Base-by-base conservation (phyloP, 345 rosid species). In the Populus nigra region DNA sequence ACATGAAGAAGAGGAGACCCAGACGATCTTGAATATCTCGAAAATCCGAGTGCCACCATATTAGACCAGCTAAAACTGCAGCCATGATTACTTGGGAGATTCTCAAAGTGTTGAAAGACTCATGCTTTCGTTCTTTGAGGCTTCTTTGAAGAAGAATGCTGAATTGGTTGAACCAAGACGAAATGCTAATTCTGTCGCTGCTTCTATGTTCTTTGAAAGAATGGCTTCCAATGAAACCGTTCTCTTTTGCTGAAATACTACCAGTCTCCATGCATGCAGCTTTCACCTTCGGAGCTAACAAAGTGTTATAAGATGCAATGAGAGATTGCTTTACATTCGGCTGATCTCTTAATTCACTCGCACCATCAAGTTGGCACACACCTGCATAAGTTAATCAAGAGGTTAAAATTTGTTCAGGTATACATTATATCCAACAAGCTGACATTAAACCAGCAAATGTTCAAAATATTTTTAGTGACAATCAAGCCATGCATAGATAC, bases 31-130 rank as follows among this genome's bases (percentile, higher is more conserved):
- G 96, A 68, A 96, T 77, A 33, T 91, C 91, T 0, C 61, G 78
- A 61, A 75, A 86, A 85, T 92, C 93, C 0, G 98, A 95, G 72
- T 88, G 99, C 99, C 99, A 95, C 98, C 98, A 95, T 96, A 95
- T 93, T 20, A 89, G 72, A 29, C 96, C 92, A 1, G 86, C 88
- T n/a, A 95, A 73, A 5, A 92, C 17, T 0, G 98, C 92, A 2
- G 92, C 94, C 0, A 91, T 77, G 1, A 92, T 13, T 16, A 93
- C 98, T 86, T 95, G 99, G 88, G 91, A 91, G 70, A 95, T 87
- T 41, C 94, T 84, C 63, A 92, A 93, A 43, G 73, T 57, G 77
- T 90, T 89, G 73, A 93, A 93, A 2, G 99, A 85, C 80, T 95
- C 99, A 33, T 95, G 89, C 67, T 87, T 90, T 6, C 99, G 72